Evolutionary conservation across 345 rosid species (phyloP), one percentile per base, ranked within the genome.

Genomic region (Noccaea bulbosa): DNA sequence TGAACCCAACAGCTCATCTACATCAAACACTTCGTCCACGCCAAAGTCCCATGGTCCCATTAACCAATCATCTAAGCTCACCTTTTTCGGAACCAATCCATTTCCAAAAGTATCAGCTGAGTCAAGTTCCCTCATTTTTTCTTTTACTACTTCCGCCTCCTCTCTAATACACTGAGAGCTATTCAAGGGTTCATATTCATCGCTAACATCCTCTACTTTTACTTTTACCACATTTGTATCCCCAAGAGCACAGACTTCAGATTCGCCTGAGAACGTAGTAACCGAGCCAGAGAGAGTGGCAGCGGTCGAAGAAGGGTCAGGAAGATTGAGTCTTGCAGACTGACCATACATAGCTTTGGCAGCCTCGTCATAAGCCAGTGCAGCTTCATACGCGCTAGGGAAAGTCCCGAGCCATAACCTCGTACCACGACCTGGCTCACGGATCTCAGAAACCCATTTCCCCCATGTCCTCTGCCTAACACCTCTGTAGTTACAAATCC

Each of bases 391-490:
- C 0, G 97, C 87, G 30, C 80, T 85, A 1, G 84, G 81, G 37
- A 84, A 93, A 24, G 97, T 93, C 34, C 98, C 98, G 0, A 93
- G 88, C 98, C 98, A 93, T 0, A 90, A 74, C 77, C 98, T 71
- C 9, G 43, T 70, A 50, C 90, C 90, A 7, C 81, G 35, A 16
- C 81, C 80, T 0, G 98, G 98, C 49, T 88, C 85, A 51, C 98
- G 79, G 46, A 93, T 93, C 78, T 90, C 97, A 1, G 98, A 88
- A n/a, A 90, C 96, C 96, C 98, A 92, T 73, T 88, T 90, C 0
- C 98, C 98, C 98, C 98, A 92, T 1, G 84, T 83, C 75, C 98
- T 83, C 75, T 92, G 98, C 73, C 98, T 82, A 35, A 90, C 97
- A 3, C 98, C 98, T 71, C 98, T 75, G 46, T 84, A 92, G 3